Conservation (phyloP, 805 yeast species). For the Blastobotrys peoriensis region DNA sequence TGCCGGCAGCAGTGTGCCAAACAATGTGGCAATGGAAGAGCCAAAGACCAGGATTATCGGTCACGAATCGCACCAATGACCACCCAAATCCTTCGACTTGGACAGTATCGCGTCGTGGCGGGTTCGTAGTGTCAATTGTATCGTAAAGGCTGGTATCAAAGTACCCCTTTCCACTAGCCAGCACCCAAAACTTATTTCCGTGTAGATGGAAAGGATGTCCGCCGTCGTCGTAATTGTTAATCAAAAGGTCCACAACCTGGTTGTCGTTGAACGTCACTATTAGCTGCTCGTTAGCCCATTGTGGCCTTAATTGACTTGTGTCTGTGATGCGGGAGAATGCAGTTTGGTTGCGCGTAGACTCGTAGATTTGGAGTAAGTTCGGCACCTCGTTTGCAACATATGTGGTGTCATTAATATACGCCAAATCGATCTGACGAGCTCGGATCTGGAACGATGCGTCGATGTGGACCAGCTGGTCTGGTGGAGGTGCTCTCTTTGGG, state of each 20-base stretch:
- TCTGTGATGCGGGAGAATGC: slow-evolving; percentile 49
- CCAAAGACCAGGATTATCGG: slow-evolving; percentile 94
- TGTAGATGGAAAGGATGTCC: slow-evolving; percentile 93
- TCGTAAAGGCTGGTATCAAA: slow-evolving; percentile 40
- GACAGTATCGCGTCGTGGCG: slow-evolving; percentile 72
- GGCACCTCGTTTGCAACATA: slow-evolving; percentile 16
- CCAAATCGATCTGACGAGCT: slow-evolving; percentile 30
- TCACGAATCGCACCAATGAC: slow-evolving; percentile 52
- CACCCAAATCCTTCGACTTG: slow-evolving; percentile 61
- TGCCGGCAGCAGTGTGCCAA: slow-evolving; percentile 91
- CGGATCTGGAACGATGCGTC: slow-evolving; percentile 32
- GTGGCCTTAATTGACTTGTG: slow-evolving; percentile 44
- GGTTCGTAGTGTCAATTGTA: slow-evolving; percentile 33
- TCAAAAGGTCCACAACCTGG: slow-evolving; percentile 66
- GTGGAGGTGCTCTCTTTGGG: slow-evolving; percentile 25
- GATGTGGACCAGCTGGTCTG: slow-evolving; percentile 28
- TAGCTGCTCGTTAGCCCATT: slow-evolving; percentile 50
- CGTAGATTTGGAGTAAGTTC: slow-evolving; percentile 10
- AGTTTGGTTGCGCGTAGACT: neutral
- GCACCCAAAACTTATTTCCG: slow-evolving; percentile 77
- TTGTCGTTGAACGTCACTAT: slow-evolving; percentile 48
- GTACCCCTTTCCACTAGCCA: slow-evolving; percentile 52
- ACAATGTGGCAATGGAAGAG: slow-evolving; percentile 91
- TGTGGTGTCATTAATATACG: slow-evolving; percentile 24
- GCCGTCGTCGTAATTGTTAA: slow-evolving; percentile 80